Conservation (phyloP, 176 grass and related monocot genomes). For the Dactylis glomerata region DNA sequence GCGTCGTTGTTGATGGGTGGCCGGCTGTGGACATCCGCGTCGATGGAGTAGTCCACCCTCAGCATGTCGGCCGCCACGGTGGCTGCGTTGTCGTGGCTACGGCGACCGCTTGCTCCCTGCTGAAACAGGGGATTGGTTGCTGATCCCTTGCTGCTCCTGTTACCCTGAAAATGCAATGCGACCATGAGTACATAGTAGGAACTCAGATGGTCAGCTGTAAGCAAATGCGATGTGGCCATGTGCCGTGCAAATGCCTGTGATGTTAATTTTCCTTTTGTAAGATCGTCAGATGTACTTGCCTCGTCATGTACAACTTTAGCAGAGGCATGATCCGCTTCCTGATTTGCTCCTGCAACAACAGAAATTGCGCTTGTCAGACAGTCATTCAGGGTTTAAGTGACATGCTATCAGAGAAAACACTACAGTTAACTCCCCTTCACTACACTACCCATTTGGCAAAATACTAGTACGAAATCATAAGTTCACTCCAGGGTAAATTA, state of each 20-base stretch:
- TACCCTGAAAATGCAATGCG: background rate
- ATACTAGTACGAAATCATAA: background rate
- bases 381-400: background rate
- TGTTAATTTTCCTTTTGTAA: too few species aligned
- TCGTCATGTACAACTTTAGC: constrained; percentile 27
- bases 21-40: background rate
- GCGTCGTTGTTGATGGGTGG: constrained; percentile 63
- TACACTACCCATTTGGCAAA: background rate
- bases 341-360: constrained; percentile 21
- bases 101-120: background rate
- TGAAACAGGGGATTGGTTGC: background rate
- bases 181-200: background rate
- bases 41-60: constrained; percentile 38
- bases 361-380: background rate
- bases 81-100: background rate
- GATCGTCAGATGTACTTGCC: background rate
- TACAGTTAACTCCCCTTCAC: background rate
- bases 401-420: background rate
- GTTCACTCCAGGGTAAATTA: background rate
- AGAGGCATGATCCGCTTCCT: background rate
- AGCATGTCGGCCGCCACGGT: constrained; percentile 29
- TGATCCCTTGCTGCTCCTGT: background rate
- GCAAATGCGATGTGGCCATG: background rate
- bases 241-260: background rate
- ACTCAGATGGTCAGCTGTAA: background rate